Base-by-base conservation (phyloP, 139 green algal genomes). In the Gonium pectorale region DNA sequence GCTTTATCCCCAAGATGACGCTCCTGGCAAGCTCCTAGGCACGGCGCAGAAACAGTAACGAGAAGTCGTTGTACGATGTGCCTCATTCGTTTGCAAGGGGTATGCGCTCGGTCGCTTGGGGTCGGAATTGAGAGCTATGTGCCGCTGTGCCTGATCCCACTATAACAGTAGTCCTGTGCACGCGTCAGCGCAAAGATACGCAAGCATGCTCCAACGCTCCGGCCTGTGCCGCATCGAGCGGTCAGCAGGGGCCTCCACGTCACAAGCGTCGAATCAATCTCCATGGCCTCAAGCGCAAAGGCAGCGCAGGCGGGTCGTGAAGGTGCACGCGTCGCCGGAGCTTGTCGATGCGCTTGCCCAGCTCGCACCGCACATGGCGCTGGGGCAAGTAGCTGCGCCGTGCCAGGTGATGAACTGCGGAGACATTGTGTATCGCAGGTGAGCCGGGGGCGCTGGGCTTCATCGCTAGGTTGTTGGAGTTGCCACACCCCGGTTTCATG, bases 321-420 rank as follows among this genome's bases (percentile, higher is more conserved):
- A 33, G 51, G 44, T 22, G 6, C 43, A 44, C 31, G 77, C 77
- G 51, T 63, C 44, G 21, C 75, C 75, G 21, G 79, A 85, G 79
- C 40, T 77, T 27, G 35, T 56, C 7, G 79, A 85, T 37, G 46
- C 79, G 64, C 64, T 85, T 15, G 29, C 43, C n/a, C 26, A 40
- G 46, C 26, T 85, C 9, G 35, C 54, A 44, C 63, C 44, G 29
- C 86, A 95, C 74, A 77, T 96, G 46, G 86, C 89, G 2, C 63
- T 98, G 64, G 94, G 89, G 89, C 90, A 91, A 1, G 88, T 98
- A 1, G 93, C 92, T 26, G 81, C 95, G 41, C 96, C 96, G 15
- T 98, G 96, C 87, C 93, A 89, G 17, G 88, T 89, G 6, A 94
- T 96, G 92, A 97, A 97, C 74, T 99, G 96, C 67, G 96, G 96